Base-by-base conservation (phyloP, 208 protist genomes). In the Leishmania major region DNA sequence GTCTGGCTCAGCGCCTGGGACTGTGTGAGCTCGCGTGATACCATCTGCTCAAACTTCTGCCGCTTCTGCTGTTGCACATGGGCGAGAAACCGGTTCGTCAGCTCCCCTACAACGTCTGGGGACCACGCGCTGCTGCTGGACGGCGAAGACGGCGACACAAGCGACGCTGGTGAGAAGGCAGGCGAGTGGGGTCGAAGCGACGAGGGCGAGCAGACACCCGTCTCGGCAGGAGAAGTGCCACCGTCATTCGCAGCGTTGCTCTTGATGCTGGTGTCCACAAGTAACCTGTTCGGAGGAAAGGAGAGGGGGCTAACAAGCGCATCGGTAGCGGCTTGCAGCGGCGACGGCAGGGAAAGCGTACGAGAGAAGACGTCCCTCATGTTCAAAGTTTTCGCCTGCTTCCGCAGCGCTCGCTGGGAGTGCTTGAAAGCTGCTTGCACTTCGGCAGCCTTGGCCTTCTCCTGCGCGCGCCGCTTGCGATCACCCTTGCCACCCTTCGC, bases 21-120 rank as follows among this genome's bases (percentile, higher is more conserved):
- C 74, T 91, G 83, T 64, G 87, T 89, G n/a, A 90, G 57, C 55
- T 96, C 91, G 17, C 86, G 82, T 57, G 91, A 88, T 25, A 97
- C 47, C 35, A 97, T 75, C 53, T 89, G 87, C 79, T 93, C 91
- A 72, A 91, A 87, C 28, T 81, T 90, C 73, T 94, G 88, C 73
- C 87, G 81, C 59, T 91, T 88, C 78, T 92, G 84, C 60, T 90
- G 83, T 57, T 92, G 71, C 45, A 96, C 92, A 64, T 79, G 89
- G 31, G 90, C 88, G 28, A 97, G 86, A 73, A 97, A 96, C n/a
- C 82, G 90, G 75, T 81, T 92, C 28, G 94, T 97, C 80, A 97
- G 89, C 81, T 89, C 87, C 0, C 78, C 83, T 1, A 88, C 92
- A 13, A 94, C 60, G 17, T 80, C 66, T 0, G 93, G 91, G 5